Conservation (phyloP, 176 grass and related monocot species). For the Oropetium thomaeum region DNA sequence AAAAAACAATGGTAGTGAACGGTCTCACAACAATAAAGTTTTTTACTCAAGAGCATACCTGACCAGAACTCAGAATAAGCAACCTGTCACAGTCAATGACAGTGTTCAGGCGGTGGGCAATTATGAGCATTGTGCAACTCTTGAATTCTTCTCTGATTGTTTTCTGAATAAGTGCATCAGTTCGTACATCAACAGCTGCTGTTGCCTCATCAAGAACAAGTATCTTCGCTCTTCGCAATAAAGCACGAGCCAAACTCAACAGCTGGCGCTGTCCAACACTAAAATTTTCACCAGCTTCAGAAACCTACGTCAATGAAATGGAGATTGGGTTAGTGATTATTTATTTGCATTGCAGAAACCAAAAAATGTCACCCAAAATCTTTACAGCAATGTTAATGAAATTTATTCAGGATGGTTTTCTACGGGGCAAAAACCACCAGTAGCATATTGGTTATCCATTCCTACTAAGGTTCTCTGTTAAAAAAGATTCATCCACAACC, state of each 20-base stretch:
- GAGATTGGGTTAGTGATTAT: background rate
- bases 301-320: conserved; percentile 52
- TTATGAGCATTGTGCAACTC: conserved; percentile 97
- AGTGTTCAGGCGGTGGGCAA: conserved; percentile 92
- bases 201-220: conserved; percentile 99
- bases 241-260: conserved; percentile 88
- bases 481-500: background rate
- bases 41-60: conserved; percentile 44
- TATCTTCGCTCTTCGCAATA: conserved; percentile 92
- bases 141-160: conserved; percentile 99
- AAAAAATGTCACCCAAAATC: background rate
- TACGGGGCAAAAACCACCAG: background rate
- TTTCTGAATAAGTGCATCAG: conserved; percentile 98
- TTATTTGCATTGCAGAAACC: background rate
- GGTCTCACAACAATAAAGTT: background rate
- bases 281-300: conserved; percentile 97
- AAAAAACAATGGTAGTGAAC: background rate
- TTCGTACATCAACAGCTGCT: conserved; percentile 94
- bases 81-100: conserved; percentile 93
- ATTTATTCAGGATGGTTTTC: background rate
- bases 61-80: conserved; percentile 81
- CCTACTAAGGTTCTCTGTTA: background rate
- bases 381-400: conserved; percentile 1
- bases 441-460: conserved; percentile 18
- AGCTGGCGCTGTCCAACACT: conserved; percentile 95